phyloP scores from a whole-genome alignment of 2,329 filamentous ascomycete genomes.

The Aplosporella prunicola region DNA sequence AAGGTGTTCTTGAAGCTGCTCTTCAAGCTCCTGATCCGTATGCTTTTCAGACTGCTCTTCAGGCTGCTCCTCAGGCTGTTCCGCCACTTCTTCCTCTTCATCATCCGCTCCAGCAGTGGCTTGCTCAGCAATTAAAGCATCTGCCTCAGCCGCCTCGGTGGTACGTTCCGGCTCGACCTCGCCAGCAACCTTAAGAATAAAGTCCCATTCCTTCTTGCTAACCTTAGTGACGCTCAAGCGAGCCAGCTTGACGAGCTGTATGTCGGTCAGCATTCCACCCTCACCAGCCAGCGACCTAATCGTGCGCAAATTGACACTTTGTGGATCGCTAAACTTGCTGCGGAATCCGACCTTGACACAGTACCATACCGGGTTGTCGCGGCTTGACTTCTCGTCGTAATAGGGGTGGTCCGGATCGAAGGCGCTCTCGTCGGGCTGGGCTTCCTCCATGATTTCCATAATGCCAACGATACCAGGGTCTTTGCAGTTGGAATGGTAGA shows the following conservation, averaged over 20 bases:
- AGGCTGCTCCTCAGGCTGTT: not conserved
- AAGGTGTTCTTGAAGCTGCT: no score
- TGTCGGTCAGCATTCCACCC: conserved; percentile 53
- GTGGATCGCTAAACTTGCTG: conserved; percentile 57
- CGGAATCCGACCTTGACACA: conserved; percentile 83
- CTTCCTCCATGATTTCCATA: conserved; percentile 82
- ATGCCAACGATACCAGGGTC: conserved; percentile 76
- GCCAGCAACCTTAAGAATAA: conserved; percentile 43
- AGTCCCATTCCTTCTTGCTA: conserved; percentile 53
- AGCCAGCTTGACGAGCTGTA: conserved; percentile 78
- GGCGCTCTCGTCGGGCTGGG: conserved; percentile 67
- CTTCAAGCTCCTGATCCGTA: no score
- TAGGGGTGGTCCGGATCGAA: conserved; percentile 67
- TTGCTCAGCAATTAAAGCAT: not conserved
- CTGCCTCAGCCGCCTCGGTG: conserved; percentile 3
- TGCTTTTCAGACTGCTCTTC: no score
- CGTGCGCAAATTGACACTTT: conserved; percentile 60
- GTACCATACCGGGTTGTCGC: conserved; percentile 69
- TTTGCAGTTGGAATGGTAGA: conserved; percentile 94
- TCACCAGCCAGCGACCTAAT: conserved; percentile 54
- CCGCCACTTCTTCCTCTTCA: not conserved
- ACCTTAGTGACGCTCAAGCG: conserved; percentile 73
- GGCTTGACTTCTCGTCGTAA: conserved; percentile 68
- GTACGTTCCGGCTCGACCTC: not conserved
- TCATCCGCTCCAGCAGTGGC: no score